Conservation (phyloP, 306 rosid genomes). For the Inga oerstediana region DNA sequence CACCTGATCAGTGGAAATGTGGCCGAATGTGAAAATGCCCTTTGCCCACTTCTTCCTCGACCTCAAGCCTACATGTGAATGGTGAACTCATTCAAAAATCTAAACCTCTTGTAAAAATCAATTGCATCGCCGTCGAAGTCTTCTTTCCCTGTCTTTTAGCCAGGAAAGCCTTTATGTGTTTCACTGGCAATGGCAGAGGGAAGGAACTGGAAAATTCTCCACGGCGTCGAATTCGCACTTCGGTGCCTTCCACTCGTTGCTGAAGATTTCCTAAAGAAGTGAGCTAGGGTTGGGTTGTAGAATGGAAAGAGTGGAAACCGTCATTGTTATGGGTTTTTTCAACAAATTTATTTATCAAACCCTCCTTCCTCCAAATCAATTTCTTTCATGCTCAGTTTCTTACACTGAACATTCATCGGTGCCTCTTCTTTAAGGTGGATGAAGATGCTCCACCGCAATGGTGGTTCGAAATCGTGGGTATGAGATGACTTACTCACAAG, state of each 20-base stretch:
- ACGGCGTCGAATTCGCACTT: slow-evolving; percentile 82
- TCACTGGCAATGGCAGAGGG: slow-evolving; percentile 98
- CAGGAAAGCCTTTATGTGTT: slow-evolving; percentile 79
- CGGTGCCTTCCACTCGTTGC: slow-evolving; percentile 43
- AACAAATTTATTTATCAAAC: too few relatives aligned
- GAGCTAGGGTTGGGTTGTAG: slow-evolving; percentile 92
- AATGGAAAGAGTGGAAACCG: slow-evolving; percentile 82
- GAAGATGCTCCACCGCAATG: too few relatives aligned
- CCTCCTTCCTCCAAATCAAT: too few relatives aligned
- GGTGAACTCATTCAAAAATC: slow-evolving; percentile 87
- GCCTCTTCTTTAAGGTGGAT: too few relatives aligned
- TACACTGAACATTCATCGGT: too few relatives aligned
- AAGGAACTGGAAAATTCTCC: slow-evolving; percentile 84
- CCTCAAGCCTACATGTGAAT: slow-evolving; percentile 59
- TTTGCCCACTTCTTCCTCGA: slow-evolving; percentile 92
- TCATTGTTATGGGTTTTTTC: too few relatives aligned
- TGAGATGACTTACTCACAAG: too few relatives aligned
- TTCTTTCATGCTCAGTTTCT: too few relatives aligned
- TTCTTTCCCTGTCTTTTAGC: slow-evolving; percentile 85
- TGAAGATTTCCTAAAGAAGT: slow-evolving; percentile 63
- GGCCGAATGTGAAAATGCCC: slow-evolving; percentile 67
- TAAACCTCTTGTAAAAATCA: slow-evolving; percentile 91
- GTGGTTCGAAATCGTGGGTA: too few relatives aligned
- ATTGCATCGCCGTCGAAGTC: slow-evolving; percentile 52
- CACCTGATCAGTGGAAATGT: too few relatives aligned